phyloP scores from a whole-genome alignment of 352 stramenopile genomes.

The Pelagophyceae sp. region DNA sequence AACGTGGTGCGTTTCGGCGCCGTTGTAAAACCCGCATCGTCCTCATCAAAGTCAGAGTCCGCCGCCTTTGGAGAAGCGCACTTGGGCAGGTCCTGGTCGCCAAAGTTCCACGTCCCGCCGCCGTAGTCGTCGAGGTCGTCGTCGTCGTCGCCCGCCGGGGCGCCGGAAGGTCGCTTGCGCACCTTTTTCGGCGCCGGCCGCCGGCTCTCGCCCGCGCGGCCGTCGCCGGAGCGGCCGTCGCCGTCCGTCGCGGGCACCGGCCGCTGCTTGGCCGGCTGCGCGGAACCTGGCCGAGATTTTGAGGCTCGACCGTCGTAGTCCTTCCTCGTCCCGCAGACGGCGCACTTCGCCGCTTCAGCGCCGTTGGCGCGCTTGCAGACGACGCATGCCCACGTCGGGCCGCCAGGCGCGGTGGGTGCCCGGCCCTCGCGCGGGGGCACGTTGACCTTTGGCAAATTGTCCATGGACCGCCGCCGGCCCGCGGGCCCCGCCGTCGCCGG shows the following conservation, averaged over 20 bases:
- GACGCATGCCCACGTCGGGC: constrained; percentile 34
- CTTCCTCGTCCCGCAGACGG: constrained; percentile 38
- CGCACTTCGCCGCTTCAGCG: constrained; percentile 21
- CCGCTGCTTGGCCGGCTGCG: background rate
- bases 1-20: background rate
- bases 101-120: constrained; percentile 22
- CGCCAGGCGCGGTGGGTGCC: constrained; percentile 1
- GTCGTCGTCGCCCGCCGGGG: constrained; percentile 18
- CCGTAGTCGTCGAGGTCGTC: constrained; percentile 18
- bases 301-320: constrained; percentile 21
- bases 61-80: too few species aligned
- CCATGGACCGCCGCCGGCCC: too few species aligned
- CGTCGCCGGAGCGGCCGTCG: too few species aligned
- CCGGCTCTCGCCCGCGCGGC: too few species aligned
- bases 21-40: background rate
- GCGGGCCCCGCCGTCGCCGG: too few species aligned
- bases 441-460: background rate
- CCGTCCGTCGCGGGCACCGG: background rate
- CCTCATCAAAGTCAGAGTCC: background rate
- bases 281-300: too few species aligned
- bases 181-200: too few species aligned
- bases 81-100: background rate
- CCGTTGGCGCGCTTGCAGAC: constrained; percentile 37
- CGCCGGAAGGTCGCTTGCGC: too few species aligned
- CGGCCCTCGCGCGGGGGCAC: background rate